Percentiles rank a stretch among this genome's conserved stretches.
Conservation (phyloP, 1,284 basidiomycete species). For the Ceratobasidium theobromae region DNA sequence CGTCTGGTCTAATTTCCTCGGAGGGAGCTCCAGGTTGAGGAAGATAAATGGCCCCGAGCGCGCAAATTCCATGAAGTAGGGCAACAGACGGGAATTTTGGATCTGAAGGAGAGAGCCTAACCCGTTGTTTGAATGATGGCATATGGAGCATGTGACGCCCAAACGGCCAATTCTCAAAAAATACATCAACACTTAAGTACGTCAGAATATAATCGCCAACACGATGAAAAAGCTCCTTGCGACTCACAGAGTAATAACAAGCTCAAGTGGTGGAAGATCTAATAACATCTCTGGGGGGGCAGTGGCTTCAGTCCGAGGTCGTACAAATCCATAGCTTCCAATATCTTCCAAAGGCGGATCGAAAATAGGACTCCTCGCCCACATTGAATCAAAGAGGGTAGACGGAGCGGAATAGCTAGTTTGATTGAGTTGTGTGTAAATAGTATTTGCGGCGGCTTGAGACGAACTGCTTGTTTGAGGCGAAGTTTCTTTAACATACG, state of each 20-base stretch:
- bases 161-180: slow-evolving; percentile 23
- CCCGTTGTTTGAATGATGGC: slow-evolving; percentile 27
- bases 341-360: not conserved
- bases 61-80: slow-evolving; percentile 14
- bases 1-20: slow-evolving; percentile 11
- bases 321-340: slow-evolving; percentile 21
- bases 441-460: not conserved
- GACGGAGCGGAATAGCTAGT: not conserved
- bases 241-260: slow-evolving; percentile 23
- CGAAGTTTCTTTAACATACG: no score
- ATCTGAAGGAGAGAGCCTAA: slow-evolving; percentile 13
- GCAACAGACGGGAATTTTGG: slow-evolving; percentile 17
- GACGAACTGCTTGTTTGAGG: no score
- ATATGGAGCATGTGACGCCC: slow-evolving; percentile 8
- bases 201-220: not conserved
- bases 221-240: no score
- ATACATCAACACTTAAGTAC: slow-evolving; percentile 15
- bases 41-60: slow-evolving; percentile 14
- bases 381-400: slow-evolving; percentile 16
- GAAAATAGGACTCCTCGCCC: slow-evolving; percentile 9
- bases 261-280: slow-evolving; percentile 23
- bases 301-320: not conserved
- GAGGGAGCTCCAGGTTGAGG: slow-evolving; percentile 20
- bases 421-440: slow-evolving; percentile 12
- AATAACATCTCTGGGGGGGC: slow-evolving; percentile 4